Evolutionary conservation across 1,139 yeast genomes (phyloP), one percentile per base, ranked within the genome.

Genomic region (Chernovozyma sophiae-reginae): DNA sequence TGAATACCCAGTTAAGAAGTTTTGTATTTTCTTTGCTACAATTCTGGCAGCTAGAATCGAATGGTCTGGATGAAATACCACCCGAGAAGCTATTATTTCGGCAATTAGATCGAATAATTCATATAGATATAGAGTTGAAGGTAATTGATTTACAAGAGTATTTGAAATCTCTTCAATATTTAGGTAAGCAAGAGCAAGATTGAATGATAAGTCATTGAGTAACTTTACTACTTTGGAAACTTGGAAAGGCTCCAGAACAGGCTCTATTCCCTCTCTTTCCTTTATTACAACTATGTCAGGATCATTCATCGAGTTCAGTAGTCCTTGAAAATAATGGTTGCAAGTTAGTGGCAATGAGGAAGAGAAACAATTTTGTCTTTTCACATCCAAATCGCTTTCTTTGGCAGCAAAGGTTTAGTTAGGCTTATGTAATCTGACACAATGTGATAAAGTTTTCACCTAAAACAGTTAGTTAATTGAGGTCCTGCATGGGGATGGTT

Each of bases 11-110:
- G 19, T 49, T 51, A 27, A 5, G 4, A 27, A 27, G 12, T 13
- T 10, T 34, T 67, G 74, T 16, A 72, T 45, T 38, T 56, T 55
- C 4, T 44, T 38, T 1, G 66, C 64, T 34, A 66, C 65, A 1
- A 75, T 53, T 40, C 77, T 53, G 0, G 79, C 77, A 0, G 79
- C 81, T 32, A 76, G 51, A 4, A 57, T 36, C 1, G 79, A 57
- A 44, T 66, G 69, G 41, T 72, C 74, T 4, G 76, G 76, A 46
- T 74, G 76, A 30, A 51, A 50, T 2, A 72, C 66, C 1, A 69
- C 64, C 45, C 66, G 54, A 2, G 74, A 56, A 1, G 80, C 81
- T 24, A 68, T 46, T 4, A 61, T 57, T 46, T 75, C 81, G 2
- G 75, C 62, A 2, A 62, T 53, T 30, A 68, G 56, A 12, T 62